phyloP scores from a whole-genome alignment of 768 basidiomycete genomes.

The Coprinellus aureogranulatus region DNA sequence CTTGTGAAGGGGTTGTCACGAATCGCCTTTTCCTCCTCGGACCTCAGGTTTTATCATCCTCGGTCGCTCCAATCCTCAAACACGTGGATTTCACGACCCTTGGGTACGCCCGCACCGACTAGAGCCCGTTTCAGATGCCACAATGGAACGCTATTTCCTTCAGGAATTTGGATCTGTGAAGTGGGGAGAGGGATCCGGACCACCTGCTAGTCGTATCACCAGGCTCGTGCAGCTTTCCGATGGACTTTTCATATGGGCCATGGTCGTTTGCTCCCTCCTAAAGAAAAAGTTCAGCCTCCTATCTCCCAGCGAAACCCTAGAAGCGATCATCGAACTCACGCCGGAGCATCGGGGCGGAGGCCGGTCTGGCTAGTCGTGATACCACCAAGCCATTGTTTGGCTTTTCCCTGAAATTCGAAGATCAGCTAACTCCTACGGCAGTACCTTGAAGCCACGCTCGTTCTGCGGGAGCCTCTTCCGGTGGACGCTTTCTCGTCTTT shows the following conservation, averaged over 20 bases:
- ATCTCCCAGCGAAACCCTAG: not conserved
- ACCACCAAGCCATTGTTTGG: not conserved
- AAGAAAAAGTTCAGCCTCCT: not conserved
- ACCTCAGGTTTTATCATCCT: conserved; percentile 9
- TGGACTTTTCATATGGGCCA: not conserved
- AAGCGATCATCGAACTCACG: not conserved
- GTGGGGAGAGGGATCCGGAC: not conserved
- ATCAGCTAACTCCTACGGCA: not conserved
- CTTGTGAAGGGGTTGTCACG: conserved; percentile 2
- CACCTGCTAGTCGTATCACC: not conserved
- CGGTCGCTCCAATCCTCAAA: not conserved
- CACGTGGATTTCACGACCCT: not conserved
- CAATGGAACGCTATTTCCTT: not conserved
- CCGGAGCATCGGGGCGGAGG: not conserved
- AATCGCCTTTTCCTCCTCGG: not conserved
- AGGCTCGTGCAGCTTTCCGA: not conserved
- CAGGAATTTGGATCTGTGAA: not conserved
- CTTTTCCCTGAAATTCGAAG: not conserved
- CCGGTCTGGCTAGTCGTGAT: not conserved
- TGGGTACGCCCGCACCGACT: not conserved
- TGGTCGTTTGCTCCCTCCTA: not conserved
- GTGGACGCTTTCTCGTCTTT: not conserved
- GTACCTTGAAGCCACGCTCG: not conserved
- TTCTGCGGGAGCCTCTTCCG: not conserved
- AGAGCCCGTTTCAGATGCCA: not conserved